Evolutionary conservation across 1,284 basidiomycete species (phyloP), one percentile per base, ranked within the genome.

Genomic region (Ganoderma lucidum): DNA sequence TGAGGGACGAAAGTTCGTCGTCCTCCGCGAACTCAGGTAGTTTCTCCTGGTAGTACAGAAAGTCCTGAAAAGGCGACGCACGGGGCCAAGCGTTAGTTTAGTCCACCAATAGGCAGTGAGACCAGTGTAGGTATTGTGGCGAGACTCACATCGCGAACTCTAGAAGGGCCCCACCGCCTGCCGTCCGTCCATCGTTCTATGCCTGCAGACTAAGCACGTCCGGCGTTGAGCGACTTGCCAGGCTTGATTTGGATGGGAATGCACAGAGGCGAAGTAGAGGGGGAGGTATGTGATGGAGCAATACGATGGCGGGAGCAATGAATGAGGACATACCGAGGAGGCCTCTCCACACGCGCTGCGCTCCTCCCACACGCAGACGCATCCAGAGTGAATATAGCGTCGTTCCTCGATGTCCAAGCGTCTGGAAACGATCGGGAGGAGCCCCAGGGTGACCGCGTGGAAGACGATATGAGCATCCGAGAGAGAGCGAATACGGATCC

Each of bases 141-240:
- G 17, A 39, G 41, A 69, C 88, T 81, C 77, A 93, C 93, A 74
- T 93, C 91, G 81, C 88, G 86, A 58, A 93, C 91, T 64, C 91
- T 86, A 75, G 90, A 92, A 15, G 91, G 91, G 0, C 92, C 91
- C 93, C 93, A 94, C 70, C 81, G 79, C 56, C 82, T 81, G 12
- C 84, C 83, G 63, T 85, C 84, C 35, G 84, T 85, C 83, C 89
- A 93, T 62, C 92, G 85, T 78, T 93, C 91, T 53, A 94, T 93
- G 48, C 90, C 91, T 67, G 91, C 65, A 41, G 66, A 45, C 63
- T 72, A n/a, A 60, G n/a, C n/a, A 66, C 44, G 23, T 23, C 63
- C 66, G 69, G n/a, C 6, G 51, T 60, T 60, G 67, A 68, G 58
- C 32, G 55, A 86, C 30, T 45, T 41, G 48, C 17, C 51, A 37